Base-by-base conservation (phyloP, 805 yeast species). In the Saccharomycopsis sp. region DNA sequence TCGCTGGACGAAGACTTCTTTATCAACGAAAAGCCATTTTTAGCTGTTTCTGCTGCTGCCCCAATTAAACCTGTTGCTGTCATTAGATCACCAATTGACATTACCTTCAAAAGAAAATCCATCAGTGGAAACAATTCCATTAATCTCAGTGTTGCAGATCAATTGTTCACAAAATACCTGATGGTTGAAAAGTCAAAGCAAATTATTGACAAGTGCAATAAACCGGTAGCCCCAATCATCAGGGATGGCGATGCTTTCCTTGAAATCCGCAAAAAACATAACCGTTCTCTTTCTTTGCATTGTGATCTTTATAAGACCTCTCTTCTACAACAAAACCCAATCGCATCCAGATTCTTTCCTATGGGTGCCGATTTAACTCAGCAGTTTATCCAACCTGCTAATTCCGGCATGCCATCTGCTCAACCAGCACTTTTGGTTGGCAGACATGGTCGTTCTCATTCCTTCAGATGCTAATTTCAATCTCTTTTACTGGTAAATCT, bases 141-240 rank as follows among this genome's bases (percentile, higher is more conserved):
- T 17, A n/a, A 44, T 44, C 5, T 19, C 22, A 19, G 22, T 44
- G 19, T 19, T 44, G 49, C 49, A 5, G 49, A 44, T 19, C 49
- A 44, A 44, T 17, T 17, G 7, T 44, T 44, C 7, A 5, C 12
- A 17, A 44, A 44, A 44, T 44, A 17, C 12, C 22, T 7, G 7
- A 12, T 44, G 49, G 49, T 12, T 8, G 49, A 44, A 44, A 44
- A 44, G 22, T 44, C 49, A n/a, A 44, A 44, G 49, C 49, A 44
- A 17, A 44, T 44, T 7, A 19, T 44, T 17, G 49, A 19, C 20
- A 52, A 58, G 42, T 51, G n/a, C 20, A 25, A 22, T 15, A n/a
- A 47, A n/a, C 61, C 61, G 7, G 49, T 55, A 15, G 61, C 58
- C 7, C 61, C 61, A 23, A 55, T 55, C 2, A 35, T 58, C 53